These are phyloP conservation scores for Meyerozyma smithsonii DNA, from an alignment of 1,139 yeast species.

Conservation along the genomic window DNA sequence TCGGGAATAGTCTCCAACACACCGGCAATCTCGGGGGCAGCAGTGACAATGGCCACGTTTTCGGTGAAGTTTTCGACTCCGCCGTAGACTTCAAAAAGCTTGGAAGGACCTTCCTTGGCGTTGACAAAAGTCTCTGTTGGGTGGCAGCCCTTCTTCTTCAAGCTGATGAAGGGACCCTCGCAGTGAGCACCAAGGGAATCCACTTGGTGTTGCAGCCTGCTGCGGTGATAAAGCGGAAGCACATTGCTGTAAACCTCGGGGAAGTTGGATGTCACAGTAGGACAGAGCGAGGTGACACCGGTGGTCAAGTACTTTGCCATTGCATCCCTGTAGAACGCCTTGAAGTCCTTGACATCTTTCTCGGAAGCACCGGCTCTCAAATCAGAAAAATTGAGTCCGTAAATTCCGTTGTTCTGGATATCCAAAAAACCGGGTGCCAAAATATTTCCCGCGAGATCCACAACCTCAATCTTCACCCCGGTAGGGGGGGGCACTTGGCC, in stretches of 20 bases:
- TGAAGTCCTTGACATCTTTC: constrained; percentile 28
- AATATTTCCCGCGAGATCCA: constrained; percentile 47
- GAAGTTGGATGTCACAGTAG: constrained; percentile 55
- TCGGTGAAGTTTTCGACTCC: constrained; percentile 33
- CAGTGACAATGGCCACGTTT: constrained; percentile 51
- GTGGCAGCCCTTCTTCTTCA: constrained; percentile 58
- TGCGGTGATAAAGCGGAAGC: constrained; percentile 41
- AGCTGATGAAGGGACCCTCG: constrained; percentile 60
- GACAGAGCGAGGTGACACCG: constrained; percentile 59
- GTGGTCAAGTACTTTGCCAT: constrained; percentile 47
- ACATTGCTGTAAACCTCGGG: constrained; percentile 50
- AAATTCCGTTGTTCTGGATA: constrained; percentile 59
- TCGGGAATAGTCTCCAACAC: constrained; percentile 46
- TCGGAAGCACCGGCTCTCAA: constrained; percentile 30
- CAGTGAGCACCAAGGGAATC: constrained; percentile 62
- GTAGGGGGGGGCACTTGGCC: constrained; percentile 17
- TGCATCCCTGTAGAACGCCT: constrained; percentile 35
- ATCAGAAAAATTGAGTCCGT: constrained; percentile 53
- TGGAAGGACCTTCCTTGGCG: constrained; percentile 35
- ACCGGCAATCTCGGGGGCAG: constrained; percentile 60
- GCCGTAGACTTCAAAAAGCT: constrained; percentile 45
- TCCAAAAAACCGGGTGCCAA: constrained; percentile 60
- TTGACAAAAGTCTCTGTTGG: constrained; percentile 52
- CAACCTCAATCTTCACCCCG: constrained; percentile 16
- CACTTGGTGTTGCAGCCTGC: constrained; percentile 32